Evolutionary conservation across 306 rosid species (phyloP), one percentile per base, ranked within the genome.

Genomic region (Cicer bijugum): DNA sequence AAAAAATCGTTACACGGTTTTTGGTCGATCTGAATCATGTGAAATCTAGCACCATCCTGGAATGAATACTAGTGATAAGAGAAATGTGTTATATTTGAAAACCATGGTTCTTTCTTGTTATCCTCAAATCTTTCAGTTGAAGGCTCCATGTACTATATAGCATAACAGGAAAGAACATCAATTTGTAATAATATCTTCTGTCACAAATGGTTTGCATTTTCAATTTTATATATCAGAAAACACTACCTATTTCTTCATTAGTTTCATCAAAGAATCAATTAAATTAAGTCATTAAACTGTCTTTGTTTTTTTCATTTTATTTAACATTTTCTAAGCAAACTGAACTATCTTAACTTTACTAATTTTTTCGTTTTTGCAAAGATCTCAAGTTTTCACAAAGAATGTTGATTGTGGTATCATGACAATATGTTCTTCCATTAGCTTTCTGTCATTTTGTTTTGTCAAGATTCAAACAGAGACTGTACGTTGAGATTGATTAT

Each of bases 1-100:
- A 56, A 84, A 91, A 85, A 94, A 91, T 53, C 97, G 98, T n/a
- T 91, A 94, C 81, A 56, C 44, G 3, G 37, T 91, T 72, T 94
- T 94, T 50, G 98, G 97, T 33, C 92, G 95, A 63, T 79, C 98
- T 1, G 98, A 94, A 64, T 87, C 97, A 12, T 91, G 96, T 78
- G 96, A 89, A 83, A 83, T 89, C 84, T 88, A 87, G 78, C 68
- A 44, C 45, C 68, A 37, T 63, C 20, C 42, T 48, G 69, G 71
- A 42, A 72, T 50, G 70, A 61, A 67, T 68, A 23, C 55, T 40
- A 33, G 46, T 3, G 6, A 74, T 17, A 64, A 47, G 15, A 47
- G 40, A 39, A 53, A 17, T 12, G 33, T 58, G 64, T 68, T 37
- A 46, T 55, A 68, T 76, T 43, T 50, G 59, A 15, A 69, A 73